Evolutionary conservation across 2,329 filamentous ascomycete species (phyloP), one percentile per base, ranked within the genome.

Genomic region (Pezicula rhizophila): DNA sequence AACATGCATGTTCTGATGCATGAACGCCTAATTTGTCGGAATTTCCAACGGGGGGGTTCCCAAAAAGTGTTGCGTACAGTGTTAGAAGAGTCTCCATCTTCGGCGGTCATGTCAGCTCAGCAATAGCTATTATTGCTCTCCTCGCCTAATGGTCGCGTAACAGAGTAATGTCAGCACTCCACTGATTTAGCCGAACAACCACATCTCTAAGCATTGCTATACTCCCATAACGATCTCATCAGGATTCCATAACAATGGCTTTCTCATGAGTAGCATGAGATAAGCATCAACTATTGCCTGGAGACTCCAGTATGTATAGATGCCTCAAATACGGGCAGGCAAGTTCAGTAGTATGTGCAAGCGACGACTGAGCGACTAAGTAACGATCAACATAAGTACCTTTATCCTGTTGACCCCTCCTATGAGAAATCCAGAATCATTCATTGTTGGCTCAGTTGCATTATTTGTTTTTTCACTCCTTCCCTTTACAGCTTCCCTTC

Each of bases 181-280:
- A 11, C 10, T 3, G 38, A 18, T 23, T 11, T 20, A 23, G 15
- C 23, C 11, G 17, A 40, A 18, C 35, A 8, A 20, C 11, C 38
- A 40, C 23, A 12, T 20, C 14, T 31, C 7, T 31, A 7, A 10
- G 28, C 3, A 31, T 10, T 10, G 28, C 8, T 10, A 31, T 10
- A 40, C 47, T 38, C 11, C 53, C 53, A 18, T 55, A 42, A 31
- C 44, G 40, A 33, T 52, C 37, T 23, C 49, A 18, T 11, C 23
- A 12, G 23, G 8, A 14, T 38, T 18, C 38, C 17, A 17, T 40
- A 20, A 23, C 2, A 17, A 17, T 3, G 4, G 12, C 15, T 17
- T 18, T 23, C 17, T 40, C 38, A 40, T 40, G 38, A 40, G 17
- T 23, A 40, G 38, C 38, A 40, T 40, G 15, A 40, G n/a, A 40